These are phyloP conservation scores for Fusarium sp. DNA, from an alignment of 2,329 filamentous ascomycete species.

Conservation along the genomic window DNA sequence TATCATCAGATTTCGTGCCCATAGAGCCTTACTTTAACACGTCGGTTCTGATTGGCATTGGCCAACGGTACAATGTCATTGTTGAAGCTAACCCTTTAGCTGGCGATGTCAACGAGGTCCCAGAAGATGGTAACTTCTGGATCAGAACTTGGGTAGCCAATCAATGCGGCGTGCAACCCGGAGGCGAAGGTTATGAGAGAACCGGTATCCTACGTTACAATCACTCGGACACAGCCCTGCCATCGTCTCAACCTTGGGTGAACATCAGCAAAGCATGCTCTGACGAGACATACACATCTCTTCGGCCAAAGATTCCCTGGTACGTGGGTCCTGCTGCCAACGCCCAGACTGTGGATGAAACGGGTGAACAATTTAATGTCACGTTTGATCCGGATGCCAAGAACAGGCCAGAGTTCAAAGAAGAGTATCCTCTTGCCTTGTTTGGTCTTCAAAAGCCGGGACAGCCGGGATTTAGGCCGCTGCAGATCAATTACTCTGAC, in stretches of 20 bases:
- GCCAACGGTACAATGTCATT: conserved; percentile 41
- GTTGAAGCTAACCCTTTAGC: conserved; percentile 33
- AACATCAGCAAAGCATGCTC: conserved; percentile 29
- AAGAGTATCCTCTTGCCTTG: conserved; percentile 23
- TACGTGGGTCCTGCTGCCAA: conserved; percentile 39
- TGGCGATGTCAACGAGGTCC: conserved; percentile 20
- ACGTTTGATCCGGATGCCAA: conserved; percentile 8
- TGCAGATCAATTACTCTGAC: conserved; percentile 39
- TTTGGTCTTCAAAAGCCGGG: conserved; percentile 32
- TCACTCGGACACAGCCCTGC: conserved; percentile 1
- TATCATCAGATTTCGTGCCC: conserved; percentile 38
- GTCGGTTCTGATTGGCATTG: conserved; percentile 34
- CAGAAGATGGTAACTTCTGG: conserved; percentile 42
- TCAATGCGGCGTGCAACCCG: neutral
- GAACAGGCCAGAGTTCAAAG: neutral
- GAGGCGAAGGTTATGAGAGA: conserved; percentile 28
- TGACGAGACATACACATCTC: conserved; percentile 35
- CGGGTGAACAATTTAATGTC: conserved; percentile 37
- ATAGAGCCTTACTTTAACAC: conserved; percentile 38
- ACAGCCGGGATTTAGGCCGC: conserved; percentile 16
- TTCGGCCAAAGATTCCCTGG: conserved; percentile 41
- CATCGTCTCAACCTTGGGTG: conserved; percentile 13
- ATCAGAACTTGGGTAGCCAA: conserved; percentile 36
- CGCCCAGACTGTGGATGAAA: neutral
- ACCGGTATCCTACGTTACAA: conserved; percentile 40